These are phyloP conservation scores for Podila horticola DNA, from an alignment of 192 early-diverging fungal species.

Conservation along the genomic window DNA sequence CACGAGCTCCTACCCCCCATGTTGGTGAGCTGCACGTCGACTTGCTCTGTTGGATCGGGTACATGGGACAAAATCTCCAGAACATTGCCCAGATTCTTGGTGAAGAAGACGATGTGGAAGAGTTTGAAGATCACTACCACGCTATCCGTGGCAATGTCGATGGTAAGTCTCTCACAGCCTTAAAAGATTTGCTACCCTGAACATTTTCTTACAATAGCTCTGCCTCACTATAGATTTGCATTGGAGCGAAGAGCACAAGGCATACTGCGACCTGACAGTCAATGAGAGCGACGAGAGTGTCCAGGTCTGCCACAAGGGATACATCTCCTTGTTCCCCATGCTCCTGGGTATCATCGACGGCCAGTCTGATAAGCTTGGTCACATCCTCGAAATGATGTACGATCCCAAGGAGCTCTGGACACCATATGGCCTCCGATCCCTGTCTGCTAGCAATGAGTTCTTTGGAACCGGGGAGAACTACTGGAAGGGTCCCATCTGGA, in stretches of 20 bases:
- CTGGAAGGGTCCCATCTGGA: constrained; percentile 95
- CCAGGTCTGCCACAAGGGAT: constrained; percentile 76
- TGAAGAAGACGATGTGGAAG: constrained; percentile 64
- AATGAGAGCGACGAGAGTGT: constrained; percentile 60
- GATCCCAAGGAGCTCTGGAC: constrained; percentile 88
- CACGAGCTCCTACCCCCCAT: constrained; percentile 78
- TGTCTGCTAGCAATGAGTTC: constrained; percentile 68
- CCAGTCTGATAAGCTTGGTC: constrained; percentile 74
- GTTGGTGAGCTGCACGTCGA: constrained; percentile 83
- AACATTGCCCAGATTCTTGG: constrained; percentile 68
- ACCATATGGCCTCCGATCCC: constrained; percentile 73
- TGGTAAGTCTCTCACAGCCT: constrained; percentile 26
- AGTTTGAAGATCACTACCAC: constrained; percentile 62
- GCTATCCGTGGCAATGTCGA: constrained; percentile 67
- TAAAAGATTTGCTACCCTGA: neutral
- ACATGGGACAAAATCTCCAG: constrained; percentile 63
- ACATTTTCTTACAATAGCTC: neutral
- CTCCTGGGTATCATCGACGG: constrained; percentile 76
- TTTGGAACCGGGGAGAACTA: constrained; percentile 92
- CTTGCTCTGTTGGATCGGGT: constrained; percentile 82
- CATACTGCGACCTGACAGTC: constrained; percentile 72
- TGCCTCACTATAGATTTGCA: constrained; percentile 61
- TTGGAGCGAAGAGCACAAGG: constrained; percentile 70
- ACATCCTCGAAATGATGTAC: constrained; percentile 80
- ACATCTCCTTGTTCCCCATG: constrained; percentile 87